phyloP scores from a whole-genome alignment of 345 rosid genomes.

The Pistacia atlantica region DNA sequence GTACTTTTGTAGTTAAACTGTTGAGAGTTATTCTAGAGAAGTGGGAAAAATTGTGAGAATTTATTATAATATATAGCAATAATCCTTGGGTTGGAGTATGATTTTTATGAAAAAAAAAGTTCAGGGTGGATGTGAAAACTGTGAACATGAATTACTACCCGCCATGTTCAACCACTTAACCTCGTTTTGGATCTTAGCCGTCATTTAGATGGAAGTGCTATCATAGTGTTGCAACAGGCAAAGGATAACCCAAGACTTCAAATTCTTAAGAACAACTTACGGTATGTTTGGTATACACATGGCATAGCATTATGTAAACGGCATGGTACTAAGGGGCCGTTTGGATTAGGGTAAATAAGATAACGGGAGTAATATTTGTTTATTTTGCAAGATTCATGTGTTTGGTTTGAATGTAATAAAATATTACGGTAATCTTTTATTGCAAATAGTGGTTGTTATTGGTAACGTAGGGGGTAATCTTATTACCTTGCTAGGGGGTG shows the following conservation, averaged over 20 bases:
- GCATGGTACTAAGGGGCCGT: too few relatives aligned
- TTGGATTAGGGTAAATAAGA: too few relatives aligned
- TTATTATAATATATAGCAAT: conserved; percentile 58
- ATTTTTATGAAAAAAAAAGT: conserved; percentile 60
- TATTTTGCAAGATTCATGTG: too few relatives aligned
- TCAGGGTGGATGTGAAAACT: conserved; percentile 83
- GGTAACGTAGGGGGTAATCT: too few relatives aligned
- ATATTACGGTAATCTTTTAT: too few relatives aligned
- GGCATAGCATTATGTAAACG: conserved; percentile 27
- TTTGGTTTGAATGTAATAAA: too few relatives aligned
- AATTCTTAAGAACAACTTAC: conserved; percentile 53
- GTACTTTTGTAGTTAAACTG: conserved; percentile 49
- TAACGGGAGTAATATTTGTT: too few relatives aligned
- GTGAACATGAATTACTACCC: conserved; percentile 96
- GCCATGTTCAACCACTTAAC: conserved; percentile 86
- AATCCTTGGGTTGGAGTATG: conserved; percentile 61
- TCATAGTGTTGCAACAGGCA: conserved; percentile 83
- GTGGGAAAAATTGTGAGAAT: conserved; percentile 61
- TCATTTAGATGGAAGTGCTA: conserved; percentile 97
- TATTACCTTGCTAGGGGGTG: too few relatives aligned
- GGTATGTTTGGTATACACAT: conserved; percentile 24
- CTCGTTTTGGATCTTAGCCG: conserved; percentile 94
- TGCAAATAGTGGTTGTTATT: too few relatives aligned
- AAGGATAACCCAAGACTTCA: conserved; percentile 76
- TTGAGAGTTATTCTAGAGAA: conserved; percentile 66